Conservation (phyloP, 2,329 filamentous ascomycete genomes). For the Eutypella sp. region DNA sequence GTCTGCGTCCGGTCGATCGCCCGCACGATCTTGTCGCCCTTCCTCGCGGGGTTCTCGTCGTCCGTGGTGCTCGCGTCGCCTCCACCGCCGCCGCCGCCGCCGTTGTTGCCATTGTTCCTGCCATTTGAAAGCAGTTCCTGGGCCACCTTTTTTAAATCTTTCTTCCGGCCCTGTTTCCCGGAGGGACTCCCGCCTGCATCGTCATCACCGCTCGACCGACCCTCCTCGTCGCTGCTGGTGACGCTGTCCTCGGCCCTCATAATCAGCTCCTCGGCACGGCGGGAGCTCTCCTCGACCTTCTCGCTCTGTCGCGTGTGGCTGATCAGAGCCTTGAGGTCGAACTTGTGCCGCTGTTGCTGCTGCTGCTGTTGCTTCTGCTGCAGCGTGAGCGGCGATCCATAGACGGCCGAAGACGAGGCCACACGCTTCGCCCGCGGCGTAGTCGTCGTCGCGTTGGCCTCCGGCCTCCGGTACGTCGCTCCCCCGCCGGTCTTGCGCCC, state of each 20-base stretch:
- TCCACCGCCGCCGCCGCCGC: background rate
- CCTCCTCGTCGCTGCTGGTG: slow-evolving; percentile 15
- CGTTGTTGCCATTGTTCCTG: background rate
- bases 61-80: too few species aligned
- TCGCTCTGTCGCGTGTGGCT: slow-evolving; percentile 55
- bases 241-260: slow-evolving; percentile 11
- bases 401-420: slow-evolving; percentile 18
- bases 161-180: slow-evolving; percentile 8
- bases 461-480: slow-evolving; percentile 14
- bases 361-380: slow-evolving; percentile 21
- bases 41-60: slow-evolving; percentile 21
- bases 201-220: slow-evolving; percentile 2
- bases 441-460: slow-evolving; percentile 14
- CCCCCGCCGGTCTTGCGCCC: slow-evolving; percentile 15
- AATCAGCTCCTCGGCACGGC: slow-evolving; percentile 35
- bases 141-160: slow-evolving; percentile 38
- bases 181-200: slow-evolving; percentile 21
- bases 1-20: slow-evolving; percentile 48
- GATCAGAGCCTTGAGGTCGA: slow-evolving; percentile 58
- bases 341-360: slow-evolving; percentile 48
- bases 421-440: slow-evolving; percentile 47
- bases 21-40: slow-evolving; percentile 29
- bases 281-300: slow-evolving; percentile 51
- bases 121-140: slow-evolving; percentile 30
- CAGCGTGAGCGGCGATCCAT: slow-evolving; percentile 43